phyloP scores from a whole-genome alignment of 768 basidiomycete species.

The Termitomyces sp. region DNA sequence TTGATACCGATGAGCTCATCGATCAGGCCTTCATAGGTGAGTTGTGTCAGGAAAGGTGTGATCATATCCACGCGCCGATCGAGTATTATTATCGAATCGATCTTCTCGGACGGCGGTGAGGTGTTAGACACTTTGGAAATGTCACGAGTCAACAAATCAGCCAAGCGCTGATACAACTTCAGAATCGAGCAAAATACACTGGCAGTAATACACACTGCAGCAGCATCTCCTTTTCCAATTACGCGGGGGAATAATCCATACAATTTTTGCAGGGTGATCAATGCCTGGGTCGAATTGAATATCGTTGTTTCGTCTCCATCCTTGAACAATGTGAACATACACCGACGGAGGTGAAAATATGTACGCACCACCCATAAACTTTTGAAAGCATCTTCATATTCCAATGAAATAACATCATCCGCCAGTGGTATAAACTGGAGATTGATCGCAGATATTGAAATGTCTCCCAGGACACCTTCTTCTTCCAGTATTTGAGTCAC shows the following conservation, averaged over 20 bases:
- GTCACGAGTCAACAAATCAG: slow-evolving; percentile 62
- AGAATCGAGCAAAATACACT: background rate
- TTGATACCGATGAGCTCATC: slow-evolving; percentile 89
- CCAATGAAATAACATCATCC: slow-evolving; percentile 88
- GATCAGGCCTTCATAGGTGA: slow-evolving; percentile 94
- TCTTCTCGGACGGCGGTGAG: slow-evolving; percentile 44
- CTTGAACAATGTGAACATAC: slow-evolving; percentile 29
- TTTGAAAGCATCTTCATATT: slow-evolving; percentile 78
- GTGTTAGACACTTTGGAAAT: slow-evolving; percentile 33
- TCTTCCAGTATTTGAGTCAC: slow-evolving; percentile 87
- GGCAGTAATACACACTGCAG: slow-evolving; percentile 41
- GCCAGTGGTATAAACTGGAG: slow-evolving; percentile 93
- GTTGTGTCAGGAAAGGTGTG: slow-evolving; percentile 89
- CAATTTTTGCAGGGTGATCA: slow-evolving; percentile 75
- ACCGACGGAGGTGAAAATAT: slow-evolving; percentile 2
- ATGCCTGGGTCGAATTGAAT: slow-evolving; percentile 83
- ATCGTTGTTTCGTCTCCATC: slow-evolving; percentile 90
- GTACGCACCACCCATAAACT: slow-evolving; percentile 84
- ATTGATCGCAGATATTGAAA: slow-evolving; percentile 81
- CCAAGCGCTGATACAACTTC: slow-evolving; percentile 52
- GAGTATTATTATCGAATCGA: slow-evolving; percentile 85
- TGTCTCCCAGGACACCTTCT: slow-evolving; percentile 96
- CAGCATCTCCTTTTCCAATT: slow-evolving; percentile 88
- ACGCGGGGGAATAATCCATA: slow-evolving; percentile 91
- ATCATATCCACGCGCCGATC: slow-evolving; percentile 94